A percentile compares a stretch with the other conserved stretches of the same genome.
These are phyloP conservation scores for Cladosporium sp. DNA, from an alignment of 2,329 filamentous ascomycete genomes.

Conservation along the genomic window DNA sequence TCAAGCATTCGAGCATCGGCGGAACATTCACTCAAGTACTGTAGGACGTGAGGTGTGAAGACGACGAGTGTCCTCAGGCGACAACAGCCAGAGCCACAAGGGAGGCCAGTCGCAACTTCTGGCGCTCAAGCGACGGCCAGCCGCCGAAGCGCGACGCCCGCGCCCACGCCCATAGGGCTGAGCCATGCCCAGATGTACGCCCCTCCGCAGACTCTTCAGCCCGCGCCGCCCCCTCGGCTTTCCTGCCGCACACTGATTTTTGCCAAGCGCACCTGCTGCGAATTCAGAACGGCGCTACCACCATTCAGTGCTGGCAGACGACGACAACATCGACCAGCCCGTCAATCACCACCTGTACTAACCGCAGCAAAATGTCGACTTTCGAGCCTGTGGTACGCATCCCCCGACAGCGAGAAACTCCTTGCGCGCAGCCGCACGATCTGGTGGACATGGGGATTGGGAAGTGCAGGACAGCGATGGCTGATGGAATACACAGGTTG, in stretches of 20 bases:
- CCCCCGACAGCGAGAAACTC: not conserved
- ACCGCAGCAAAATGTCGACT: constrained; percentile 50
- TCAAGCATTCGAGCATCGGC: too few species aligned
- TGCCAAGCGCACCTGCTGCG: not conserved
- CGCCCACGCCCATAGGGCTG: too few species aligned
- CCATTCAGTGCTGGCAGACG: not conserved
- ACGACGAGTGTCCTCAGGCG: too few species aligned
- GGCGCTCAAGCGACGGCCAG: too few species aligned
- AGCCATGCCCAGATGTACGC: too few species aligned
- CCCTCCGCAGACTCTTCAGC: too few species aligned
- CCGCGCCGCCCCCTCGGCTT: not conserved
- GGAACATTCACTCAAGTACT: too few species aligned
- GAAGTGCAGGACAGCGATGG: constrained; percentile 2
- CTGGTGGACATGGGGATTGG: not conserved
- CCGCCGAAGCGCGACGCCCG: too few species aligned
- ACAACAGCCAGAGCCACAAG: too few species aligned
- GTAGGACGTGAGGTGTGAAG: too few species aligned
- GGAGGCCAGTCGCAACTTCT: too few species aligned
- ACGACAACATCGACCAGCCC: not conserved
- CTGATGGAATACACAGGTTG: constrained; percentile 56
- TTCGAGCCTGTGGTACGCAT: constrained; percentile 58
- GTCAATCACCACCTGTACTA: constrained; percentile 3
- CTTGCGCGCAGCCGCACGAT: constrained; percentile 6
- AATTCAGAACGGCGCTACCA: not conserved
- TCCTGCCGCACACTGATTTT: not conserved